Evolutionary conservation across 2,329 filamentous ascomycete species (phyloP), one percentile per base, ranked within the genome.

Genomic region (Cyclaneusma minus): DNA sequence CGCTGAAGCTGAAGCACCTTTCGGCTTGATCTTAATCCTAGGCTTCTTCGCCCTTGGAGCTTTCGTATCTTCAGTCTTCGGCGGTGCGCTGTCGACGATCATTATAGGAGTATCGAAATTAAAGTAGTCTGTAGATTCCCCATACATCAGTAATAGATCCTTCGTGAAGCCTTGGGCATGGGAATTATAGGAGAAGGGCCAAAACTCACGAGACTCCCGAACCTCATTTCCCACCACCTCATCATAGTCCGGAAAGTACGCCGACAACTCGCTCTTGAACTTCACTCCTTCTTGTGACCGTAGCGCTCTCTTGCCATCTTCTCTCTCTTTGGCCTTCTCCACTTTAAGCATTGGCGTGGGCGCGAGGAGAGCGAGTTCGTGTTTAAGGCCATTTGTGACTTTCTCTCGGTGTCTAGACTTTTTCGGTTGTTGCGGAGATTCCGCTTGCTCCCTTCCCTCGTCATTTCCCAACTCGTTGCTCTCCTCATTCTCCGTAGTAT

Each of bases 171-270:
- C 25, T 26, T 25, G 17, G 15, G 14, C 5, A 13, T 16, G 21
- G 9, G 2, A 13, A 23, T 31, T 20, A 18, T 25, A 21, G 17
- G 11, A 10, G n/a, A 21, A 9, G 31, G 17, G 19, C 17, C 7
- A 17, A 24, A 16, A 60, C 68, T 49, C 64, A 85, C 84, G 76
- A 40, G 76, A 62, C 52, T 85, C 76, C 41, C 77, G 77, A 20
- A 74, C 69, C 35, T 82, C 75, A 46, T 91, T 81, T 35, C 81
- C 84, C 54, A 95, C 83, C 38, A 94, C 69, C 48, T 92, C 82
- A 52, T 94, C 85, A 51, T 93, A 95, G 44, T 91, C 85, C 27
- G 80, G 74, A 45, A 95, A 94, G 54, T 93, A 95, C 24, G 72
- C 68, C 19, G 84, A 76, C 34, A 95, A 63, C 46, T 94, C 85